Conservation (phyloP, 495 filamentous ascomycete species). For the Copromyces sp. region DNA sequence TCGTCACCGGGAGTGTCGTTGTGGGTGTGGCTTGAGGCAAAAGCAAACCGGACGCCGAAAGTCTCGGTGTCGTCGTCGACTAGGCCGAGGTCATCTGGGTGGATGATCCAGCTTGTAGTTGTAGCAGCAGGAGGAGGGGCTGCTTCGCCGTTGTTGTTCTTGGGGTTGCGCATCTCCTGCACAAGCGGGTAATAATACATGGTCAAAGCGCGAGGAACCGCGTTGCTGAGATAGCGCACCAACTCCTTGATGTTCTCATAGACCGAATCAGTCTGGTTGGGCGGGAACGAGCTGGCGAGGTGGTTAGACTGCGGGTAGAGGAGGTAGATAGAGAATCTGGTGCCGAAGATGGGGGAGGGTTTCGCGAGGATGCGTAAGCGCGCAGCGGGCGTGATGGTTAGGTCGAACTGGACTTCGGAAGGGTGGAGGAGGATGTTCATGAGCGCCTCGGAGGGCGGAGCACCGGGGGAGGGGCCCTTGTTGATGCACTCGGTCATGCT, state of each 20-base stretch:
- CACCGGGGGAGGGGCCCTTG: constrained; percentile 9
- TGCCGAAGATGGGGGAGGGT: constrained; percentile 17
- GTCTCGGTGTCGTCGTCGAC: constrained; percentile 10
- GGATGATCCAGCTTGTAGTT: constrained; percentile 4
- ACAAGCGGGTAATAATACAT: constrained; percentile 6
- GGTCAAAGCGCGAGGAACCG: constrained; percentile 18
- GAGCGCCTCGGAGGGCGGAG: constrained; percentile 10
- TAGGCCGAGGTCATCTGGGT: constrained; percentile 6
- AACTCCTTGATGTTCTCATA: constrained; percentile 11
- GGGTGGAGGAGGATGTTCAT: constrained; percentile 13
- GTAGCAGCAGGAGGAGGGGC: neutral
- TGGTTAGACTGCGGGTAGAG: constrained; percentile 10
- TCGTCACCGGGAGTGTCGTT: neutral
- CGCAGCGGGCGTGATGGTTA: constrained; percentile 28
- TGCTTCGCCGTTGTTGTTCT: neutral
- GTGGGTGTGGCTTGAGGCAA: neutral
- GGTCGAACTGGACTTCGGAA: constrained; percentile 23
- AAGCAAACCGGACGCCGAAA: constrained; percentile 13
- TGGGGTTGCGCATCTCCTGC: neutral
- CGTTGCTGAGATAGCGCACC: constrained; percentile 13
- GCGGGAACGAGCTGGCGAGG: neutral
- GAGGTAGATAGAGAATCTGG: constrained; percentile 24
- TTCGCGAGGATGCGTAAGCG: constrained; percentile 24
- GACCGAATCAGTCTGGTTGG: constrained; percentile 4
- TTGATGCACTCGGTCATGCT: constrained; percentile 18